Conservation (phyloP, 345 rosid species). For the Heritiera littoralis region DNA sequence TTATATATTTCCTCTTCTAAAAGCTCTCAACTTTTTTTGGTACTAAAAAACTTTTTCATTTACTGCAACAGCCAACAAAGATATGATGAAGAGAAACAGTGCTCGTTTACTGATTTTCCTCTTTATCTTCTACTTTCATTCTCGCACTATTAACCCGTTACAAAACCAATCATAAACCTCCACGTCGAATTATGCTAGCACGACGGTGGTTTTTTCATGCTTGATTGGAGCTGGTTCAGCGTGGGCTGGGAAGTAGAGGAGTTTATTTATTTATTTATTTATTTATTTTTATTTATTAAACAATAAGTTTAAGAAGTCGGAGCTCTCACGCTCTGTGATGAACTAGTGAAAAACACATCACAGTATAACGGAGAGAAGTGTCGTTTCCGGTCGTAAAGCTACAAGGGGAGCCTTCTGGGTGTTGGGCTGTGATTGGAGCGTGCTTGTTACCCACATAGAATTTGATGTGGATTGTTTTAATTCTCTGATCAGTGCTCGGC, state of each 20-base stretch:
- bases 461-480: constrained; percentile 30
- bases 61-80: constrained; percentile 31
- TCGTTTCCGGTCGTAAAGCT: constrained; percentile 11
- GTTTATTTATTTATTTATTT: neutral
- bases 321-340: constrained; percentile 27
- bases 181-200: neutral
- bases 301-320: constrained; percentile 30
- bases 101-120: constrained; percentile 7
- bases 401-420: neutral
- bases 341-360: neutral
- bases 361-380: neutral
- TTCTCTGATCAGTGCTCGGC: constrained; percentile 37
- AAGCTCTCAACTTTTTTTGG: constrained; percentile 20
- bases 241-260: constrained; percentile 8
- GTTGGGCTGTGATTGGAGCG: constrained; percentile 26
- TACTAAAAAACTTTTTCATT: constrained; percentile 21
- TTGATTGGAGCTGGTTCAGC: neutral
- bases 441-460: constrained; percentile 11
- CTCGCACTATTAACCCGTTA: neutral
- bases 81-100: constrained; percentile 23
- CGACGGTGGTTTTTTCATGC: neutral
- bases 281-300: constrained; percentile 17
- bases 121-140: constrained; percentile 17
- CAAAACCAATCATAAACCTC: neutral
- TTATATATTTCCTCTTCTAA: neutral